Evolutionary conservation across 1,284 basidiomycete species (phyloP).

Genomic region (Cryptococcus jaspeensis): DNA sequence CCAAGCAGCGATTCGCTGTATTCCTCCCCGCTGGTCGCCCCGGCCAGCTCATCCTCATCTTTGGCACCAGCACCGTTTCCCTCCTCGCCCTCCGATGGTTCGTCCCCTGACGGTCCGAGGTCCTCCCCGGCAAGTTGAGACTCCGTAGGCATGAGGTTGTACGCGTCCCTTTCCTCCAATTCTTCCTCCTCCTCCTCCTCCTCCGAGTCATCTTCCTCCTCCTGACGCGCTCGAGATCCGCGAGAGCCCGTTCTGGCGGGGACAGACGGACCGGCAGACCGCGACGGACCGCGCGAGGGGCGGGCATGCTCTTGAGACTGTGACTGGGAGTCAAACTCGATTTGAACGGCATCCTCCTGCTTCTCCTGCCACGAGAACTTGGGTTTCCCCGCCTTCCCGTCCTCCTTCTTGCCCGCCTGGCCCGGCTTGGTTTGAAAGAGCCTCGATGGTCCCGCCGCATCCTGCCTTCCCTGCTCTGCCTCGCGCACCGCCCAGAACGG

Average conservation of each 20-base stretch:
- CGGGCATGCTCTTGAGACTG: background rate
- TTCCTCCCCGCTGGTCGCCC: too few relatives aligned
- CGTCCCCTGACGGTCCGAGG: too few relatives aligned
- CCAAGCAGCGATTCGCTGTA: too few relatives aligned
- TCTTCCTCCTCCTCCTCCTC: slow-evolving; percentile 1
- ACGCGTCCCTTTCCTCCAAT: too few relatives aligned
- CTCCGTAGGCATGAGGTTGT: slow-evolving; percentile 2
- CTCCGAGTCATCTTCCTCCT: slow-evolving; percentile 6
- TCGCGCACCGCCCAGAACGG: too few relatives aligned
- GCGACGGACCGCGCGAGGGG: background rate
- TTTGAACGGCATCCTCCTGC: background rate
- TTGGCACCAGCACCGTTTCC: too few relatives aligned
- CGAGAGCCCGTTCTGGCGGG: background rate
- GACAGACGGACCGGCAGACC: too few relatives aligned
- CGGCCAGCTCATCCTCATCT: too few relatives aligned
- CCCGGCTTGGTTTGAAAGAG: too few relatives aligned
- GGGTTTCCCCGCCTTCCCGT: background rate
- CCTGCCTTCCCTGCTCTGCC: too few relatives aligned
- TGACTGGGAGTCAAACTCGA: background rate
- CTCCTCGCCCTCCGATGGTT: too few relatives aligned
- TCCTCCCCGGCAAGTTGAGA: background rate
- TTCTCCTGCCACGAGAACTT: background rate
- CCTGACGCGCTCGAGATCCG: background rate
- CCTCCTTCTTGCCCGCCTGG: background rate
- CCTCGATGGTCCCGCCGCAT: too few relatives aligned